A percentile compares a stretch with the other conserved stretches of the same genome.
Evolutionary conservation across 1,284 basidiomycete species (phyloP).

Genomic region (Ceratobasidium sp.): DNA sequence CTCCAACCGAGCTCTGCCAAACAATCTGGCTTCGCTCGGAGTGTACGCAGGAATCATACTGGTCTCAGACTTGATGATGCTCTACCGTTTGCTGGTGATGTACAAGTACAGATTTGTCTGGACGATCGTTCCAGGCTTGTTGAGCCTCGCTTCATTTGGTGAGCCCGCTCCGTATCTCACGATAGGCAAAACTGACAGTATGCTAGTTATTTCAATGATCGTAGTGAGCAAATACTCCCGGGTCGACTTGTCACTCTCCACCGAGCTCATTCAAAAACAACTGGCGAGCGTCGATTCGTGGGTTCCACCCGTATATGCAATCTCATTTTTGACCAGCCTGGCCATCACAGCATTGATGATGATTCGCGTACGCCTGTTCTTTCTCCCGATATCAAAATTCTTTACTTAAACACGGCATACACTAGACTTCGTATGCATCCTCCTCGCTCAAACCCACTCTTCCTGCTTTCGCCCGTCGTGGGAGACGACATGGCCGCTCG

Average conservation of each 20-base stretch:
- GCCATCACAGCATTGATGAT: conserved; percentile 34
- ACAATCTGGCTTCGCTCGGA: conserved; percentile 20
- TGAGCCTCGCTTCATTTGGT: conserved; percentile 28
- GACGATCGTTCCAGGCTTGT: neutral
- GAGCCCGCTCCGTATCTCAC: neutral
- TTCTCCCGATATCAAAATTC: neutral
- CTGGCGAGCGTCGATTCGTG: conserved; percentile 4
- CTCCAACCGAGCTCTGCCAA: conserved; percentile 14
- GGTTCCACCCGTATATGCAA: conserved; percentile 28
- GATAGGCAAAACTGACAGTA: neutral
- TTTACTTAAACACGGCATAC: neutral
- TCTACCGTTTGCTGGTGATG: conserved; percentile 27
- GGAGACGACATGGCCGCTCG: neutral
- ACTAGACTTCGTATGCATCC: conserved; percentile 10
- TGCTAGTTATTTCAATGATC: conserved; percentile 27
- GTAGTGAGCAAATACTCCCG: conserved; percentile 23
- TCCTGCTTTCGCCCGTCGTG: neutral
- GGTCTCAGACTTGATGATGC: conserved; percentile 31
- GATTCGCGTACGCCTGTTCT: conserved; percentile 25
- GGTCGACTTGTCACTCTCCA: neutral
- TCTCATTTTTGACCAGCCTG: conserved; percentile 19
- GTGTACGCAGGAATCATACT: conserved; percentile 20
- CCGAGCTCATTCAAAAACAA: neutral
- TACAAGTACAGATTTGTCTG: conserved; percentile 31
- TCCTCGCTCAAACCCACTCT: neutral